Conservation (phyloP, 306 rosid species). For the Casuarina equisetifolia region DNA sequence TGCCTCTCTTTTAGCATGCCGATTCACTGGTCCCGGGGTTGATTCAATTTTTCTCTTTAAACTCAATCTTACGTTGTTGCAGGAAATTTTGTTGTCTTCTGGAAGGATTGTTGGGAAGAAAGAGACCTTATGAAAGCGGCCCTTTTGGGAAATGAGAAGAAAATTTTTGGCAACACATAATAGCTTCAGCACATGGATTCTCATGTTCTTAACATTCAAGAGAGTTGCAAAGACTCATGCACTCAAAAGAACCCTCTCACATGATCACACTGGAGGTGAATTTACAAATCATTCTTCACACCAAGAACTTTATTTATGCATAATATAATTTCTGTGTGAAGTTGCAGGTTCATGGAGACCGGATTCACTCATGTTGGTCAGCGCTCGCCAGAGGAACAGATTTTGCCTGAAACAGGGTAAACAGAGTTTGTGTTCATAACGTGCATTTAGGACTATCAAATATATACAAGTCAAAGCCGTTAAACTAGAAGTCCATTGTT, state of each 20-base stretch:
- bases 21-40: too few relatives aligned
- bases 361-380: slow-evolving; percentile 31
- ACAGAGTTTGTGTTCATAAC: neutral
- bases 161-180: neutral
- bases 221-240: neutral
- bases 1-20: too few relatives aligned
- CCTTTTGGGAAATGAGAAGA: neutral
- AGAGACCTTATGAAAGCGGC: neutral
- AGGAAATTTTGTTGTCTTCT: neutral
- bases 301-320: slow-evolving; percentile 33
- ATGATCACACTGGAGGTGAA: neutral
- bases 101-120: neutral
- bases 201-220: neutral
- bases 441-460: neutral
- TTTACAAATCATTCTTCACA: neutral
- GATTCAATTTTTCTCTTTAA: neutral
- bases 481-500: slow-evolving; percentile 2
- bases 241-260: neutral
- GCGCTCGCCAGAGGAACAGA: slow-evolving; percentile 66
- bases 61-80: neutral
- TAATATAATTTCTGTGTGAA: slow-evolving; percentile 20
- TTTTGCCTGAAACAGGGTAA: slow-evolving; percentile 54
- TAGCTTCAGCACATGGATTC: neutral
- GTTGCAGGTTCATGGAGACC: slow-evolving; percentile 14
- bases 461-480: slow-evolving; percentile 9